Evolutionary conservation across 1,284 basidiomycete genomes (phyloP), one percentile per base, ranked within the genome.

Genomic region (Porodaedalea pini): DNA sequence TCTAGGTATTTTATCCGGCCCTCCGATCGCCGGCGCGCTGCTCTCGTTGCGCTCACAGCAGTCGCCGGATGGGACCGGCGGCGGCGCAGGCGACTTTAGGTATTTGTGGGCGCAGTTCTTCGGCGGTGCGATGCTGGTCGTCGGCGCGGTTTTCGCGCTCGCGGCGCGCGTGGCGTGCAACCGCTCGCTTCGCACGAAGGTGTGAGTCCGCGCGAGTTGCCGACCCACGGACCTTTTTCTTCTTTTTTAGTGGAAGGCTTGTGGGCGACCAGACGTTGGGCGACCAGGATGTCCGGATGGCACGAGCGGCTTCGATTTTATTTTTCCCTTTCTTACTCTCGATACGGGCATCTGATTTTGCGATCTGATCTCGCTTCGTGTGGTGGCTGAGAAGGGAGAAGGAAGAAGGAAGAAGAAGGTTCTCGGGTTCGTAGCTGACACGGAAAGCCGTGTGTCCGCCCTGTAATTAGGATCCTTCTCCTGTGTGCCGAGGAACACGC

Each of bases 71-170:
- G 43, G 48, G 15, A 47, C 23, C 15, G 58, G 50, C 7, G 45
- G 57, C 7, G 52, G 51, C 17, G 43, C 36, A 13, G 56, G 31
- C 25, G 55, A 61, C 45, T 49, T 48, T 27, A 48, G 51, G 29
- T 61, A 54, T 51, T 45, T 61, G 2, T 56, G 59, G 55, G 50
- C 55, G 32, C 59, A 61, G 41, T 39, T 57, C 31, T 61, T 61
- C 17, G 50, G 55, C 13, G 59, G 51, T 2, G 50, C 56, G 17
- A 27, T 40, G 36, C 45, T 61, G n/a, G 10, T 51, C 23, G 51
- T 47, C 3, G 59, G 59, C 10, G 56, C 59, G n/a, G 29, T 19
- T 2, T 47, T 61, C 21, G 51, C 51, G 23, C 23, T 61, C n/a
- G 56, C 51, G 10, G 50, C 55, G 15, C 54, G 58, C 11, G 34